Percentiles rank a stretch among this genome's conserved stretches.
Evolutionary conservation across 768 basidiomycete genomes (phyloP).

Genomic region (Suillus brevipes): DNA sequence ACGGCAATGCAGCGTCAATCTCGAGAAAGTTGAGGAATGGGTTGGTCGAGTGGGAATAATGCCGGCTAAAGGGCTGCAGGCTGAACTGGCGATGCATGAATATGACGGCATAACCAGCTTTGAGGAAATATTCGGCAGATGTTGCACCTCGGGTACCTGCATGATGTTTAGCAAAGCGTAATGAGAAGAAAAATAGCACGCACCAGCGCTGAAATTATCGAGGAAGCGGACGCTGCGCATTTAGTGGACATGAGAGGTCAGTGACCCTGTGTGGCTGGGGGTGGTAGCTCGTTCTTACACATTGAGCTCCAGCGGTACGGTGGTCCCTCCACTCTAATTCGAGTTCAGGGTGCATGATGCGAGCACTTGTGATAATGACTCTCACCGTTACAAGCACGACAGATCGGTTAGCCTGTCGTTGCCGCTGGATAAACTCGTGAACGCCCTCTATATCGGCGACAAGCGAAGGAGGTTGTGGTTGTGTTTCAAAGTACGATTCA

Average conservation of each 20-base stretch:
- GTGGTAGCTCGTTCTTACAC: slow-evolving; percentile 66
- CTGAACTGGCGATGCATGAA: slow-evolving; percentile 99
- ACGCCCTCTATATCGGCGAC: slow-evolving; percentile 66
- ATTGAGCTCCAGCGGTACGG: slow-evolving; percentile 96
- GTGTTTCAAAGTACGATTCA: slow-evolving; percentile 87
- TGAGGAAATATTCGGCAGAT: slow-evolving; percentile 96
- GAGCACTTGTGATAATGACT: slow-evolving; percentile 27
- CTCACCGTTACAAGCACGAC: slow-evolving; percentile 93
- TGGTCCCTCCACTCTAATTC: slow-evolving; percentile 92
- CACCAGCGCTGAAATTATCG: slow-evolving; percentile 98
- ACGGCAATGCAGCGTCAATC: slow-evolving; percentile 40
- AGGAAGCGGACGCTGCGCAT: slow-evolving; percentile 88
- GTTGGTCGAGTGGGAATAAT: slow-evolving; percentile 97
- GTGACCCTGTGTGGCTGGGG: slow-evolving; percentile 15
- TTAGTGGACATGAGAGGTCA: slow-evolving; percentile 23
- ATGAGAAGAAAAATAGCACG: slow-evolving; percentile 22
- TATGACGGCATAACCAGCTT: slow-evolving; percentile 93
- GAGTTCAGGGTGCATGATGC: slow-evolving; percentile 14
- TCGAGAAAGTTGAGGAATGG: slow-evolving; percentile 96
- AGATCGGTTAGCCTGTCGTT: slow-evolving; percentile 61
- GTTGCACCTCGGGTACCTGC: slow-evolving; percentile 94
- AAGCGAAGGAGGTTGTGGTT: slow-evolving; percentile 74
- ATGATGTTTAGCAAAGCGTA: slow-evolving; percentile 1
- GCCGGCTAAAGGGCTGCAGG: slow-evolving; percentile 93
- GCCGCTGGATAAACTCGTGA: slow-evolving; percentile 67